phyloP scores from a whole-genome alignment of 2,329 filamentous ascomycete species.

The Endoconidiophora polonica region DNA sequence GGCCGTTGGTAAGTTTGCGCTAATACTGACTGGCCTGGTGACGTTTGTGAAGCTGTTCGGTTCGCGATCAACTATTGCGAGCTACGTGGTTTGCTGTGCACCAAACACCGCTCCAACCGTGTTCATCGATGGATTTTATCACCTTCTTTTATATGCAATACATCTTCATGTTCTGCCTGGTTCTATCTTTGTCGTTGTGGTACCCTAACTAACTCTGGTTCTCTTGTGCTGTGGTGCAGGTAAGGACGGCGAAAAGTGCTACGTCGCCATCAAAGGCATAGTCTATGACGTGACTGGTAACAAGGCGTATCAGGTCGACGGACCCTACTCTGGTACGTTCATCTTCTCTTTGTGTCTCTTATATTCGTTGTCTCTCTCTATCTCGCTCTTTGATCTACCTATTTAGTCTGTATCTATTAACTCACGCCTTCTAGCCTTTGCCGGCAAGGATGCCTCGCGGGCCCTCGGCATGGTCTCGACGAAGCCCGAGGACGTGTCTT shows the following conservation, averaged over 20 bases:
- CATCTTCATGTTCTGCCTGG: neutral
- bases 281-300: slow-evolving; percentile 92
- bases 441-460: slow-evolving; percentile 88
- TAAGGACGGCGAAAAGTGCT: slow-evolving; percentile 44
- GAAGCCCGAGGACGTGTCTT: slow-evolving; percentile 63
- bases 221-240: slow-evolving; percentile 29
- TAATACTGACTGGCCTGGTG: neutral
- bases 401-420: neutral
- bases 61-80: neutral
- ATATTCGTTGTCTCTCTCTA: neutral
- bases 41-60: neutral
- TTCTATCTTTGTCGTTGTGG: neutral
- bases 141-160: neutral
- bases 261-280: slow-evolving; percentile 63
- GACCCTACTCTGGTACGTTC: slow-evolving; percentile 67
- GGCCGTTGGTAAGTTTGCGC: slow-evolving; percentile 53
- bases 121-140: neutral
- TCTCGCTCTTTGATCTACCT: neutral
- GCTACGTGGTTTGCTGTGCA: no score
- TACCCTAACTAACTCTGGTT: neutral
- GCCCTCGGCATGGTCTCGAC: slow-evolving; percentile 76
- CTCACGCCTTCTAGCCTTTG: slow-evolving; percentile 70
- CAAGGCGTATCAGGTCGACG: slow-evolving; percentile 65
- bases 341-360: neutral
- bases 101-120: no score